Base-by-base conservation (phyloP, 495 filamentous ascomycete species). In the Margaritispora aquatica region DNA sequence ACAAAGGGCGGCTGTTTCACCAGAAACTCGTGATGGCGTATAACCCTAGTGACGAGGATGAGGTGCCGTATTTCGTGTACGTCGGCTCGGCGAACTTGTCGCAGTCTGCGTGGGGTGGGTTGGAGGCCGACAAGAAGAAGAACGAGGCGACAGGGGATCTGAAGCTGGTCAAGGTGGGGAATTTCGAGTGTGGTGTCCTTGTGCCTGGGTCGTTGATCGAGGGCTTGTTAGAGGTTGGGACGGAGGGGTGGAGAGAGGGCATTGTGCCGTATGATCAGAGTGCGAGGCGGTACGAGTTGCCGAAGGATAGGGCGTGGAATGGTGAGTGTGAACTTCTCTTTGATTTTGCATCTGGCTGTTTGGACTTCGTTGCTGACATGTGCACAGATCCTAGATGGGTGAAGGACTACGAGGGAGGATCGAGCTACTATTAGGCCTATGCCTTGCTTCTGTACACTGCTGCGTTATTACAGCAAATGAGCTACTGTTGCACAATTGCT, bases 51-150 rank as follows among this genome's bases (percentile, higher is more conserved):
- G 55, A 65, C 13, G 23, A 17, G 19, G 58, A 52, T 0, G 44
- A 49, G 1, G 19, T 22, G 21, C 63, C 60, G 1, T 65, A 63
- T 27, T 65, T 59, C 26, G 27, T 63, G 21, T 65, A 65, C 23
- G n/a, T 65, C 26, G 63, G 63, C 36, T 65, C 63, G 21, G 59
- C 60, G 10, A 65, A 65, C 24, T 48, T 65, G n/a, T 65, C 63
- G 1, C 59, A 59, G 26, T 65, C 63, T 15, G 63, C 63, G 27
- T 65, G 63, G 63, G 63, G 63, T 2, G 55, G 49, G 11, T 44
- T 65, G 1, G 55, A 63, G 36, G 36, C 58, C 24, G 63, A 65
- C 47, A 65, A 65, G 29, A 58, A 41, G 53, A 44, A 23, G 2
- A 65, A 59, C 19, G 55, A 58, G 26, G 51, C 31, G 21, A 65